These are phyloP conservation scores for Xerocomellus dryophilus DNA, from an alignment of 768 basidiomycete genomes.

Conservation along the genomic window DNA sequence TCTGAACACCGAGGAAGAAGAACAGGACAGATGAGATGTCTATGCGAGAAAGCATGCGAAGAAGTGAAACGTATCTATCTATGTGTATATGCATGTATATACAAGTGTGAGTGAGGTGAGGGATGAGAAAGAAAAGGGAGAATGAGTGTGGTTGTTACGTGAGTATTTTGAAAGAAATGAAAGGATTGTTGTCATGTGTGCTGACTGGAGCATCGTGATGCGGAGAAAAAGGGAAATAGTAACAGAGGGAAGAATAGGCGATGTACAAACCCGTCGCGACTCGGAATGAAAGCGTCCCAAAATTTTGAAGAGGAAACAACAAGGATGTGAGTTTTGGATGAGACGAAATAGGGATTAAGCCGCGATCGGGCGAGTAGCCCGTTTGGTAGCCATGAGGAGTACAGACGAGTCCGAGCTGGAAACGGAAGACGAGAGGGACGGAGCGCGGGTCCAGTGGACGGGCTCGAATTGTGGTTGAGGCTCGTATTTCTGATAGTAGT, in stretches of 20 bases:
- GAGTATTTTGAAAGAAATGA: constrained; percentile 1
- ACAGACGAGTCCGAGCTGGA: constrained; percentile 29
- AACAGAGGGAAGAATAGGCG: constrained; percentile 6
- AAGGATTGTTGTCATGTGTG: constrained; percentile 27
- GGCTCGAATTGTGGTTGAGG: constrained; percentile 3
- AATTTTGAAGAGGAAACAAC: constrained; percentile 8
- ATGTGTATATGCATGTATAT: constrained; percentile 39
- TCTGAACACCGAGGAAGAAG: constrained; percentile 5
- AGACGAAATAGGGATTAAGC: constrained; percentile 13
- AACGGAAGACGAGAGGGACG: constrained; percentile 18
- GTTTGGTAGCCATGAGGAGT: constrained; percentile 31
- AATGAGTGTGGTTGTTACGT: constrained; percentile 29
- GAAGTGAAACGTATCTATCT: constrained; percentile 28
- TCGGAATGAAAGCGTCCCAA: constrained; percentile 21
- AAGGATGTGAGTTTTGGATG: background rate
- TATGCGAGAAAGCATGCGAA: constrained; percentile 30
- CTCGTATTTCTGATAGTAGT: constrained; percentile 17
- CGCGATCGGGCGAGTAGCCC: constrained; percentile 6
- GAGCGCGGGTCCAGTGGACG: constrained; percentile 18
- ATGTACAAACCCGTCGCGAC: constrained; percentile 18
- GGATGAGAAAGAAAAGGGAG: constrained; percentile 4
- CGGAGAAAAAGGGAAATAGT: constrained; percentile 1
- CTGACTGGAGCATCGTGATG: constrained; percentile 17
- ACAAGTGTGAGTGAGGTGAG: constrained; percentile 30
- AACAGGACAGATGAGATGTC: constrained; percentile 18